Conservation (phyloP, 1,139 yeast species). For the Pichia sp. region DNA sequence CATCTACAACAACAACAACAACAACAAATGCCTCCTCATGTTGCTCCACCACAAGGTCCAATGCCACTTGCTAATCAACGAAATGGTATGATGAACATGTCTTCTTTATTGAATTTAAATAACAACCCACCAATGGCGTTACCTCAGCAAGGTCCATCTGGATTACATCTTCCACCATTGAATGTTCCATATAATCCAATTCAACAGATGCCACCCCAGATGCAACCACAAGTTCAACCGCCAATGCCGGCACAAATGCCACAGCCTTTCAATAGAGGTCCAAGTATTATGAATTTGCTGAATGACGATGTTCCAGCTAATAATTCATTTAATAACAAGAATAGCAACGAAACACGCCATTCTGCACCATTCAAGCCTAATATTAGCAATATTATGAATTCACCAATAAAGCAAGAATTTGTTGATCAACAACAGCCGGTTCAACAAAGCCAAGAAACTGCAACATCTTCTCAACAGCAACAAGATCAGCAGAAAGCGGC, state of each 20-base stretch:
- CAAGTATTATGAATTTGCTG: conserved; percentile 32
- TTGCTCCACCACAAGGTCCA: not conserved
- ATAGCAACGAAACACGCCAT: not conserved
- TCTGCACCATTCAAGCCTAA: conserved; percentile 15
- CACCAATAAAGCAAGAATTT: not conserved
- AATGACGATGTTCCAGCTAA: conserved; percentile 25
- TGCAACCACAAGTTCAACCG: too few relatives aligned
- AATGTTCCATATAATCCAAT: conserved; percentile 1
- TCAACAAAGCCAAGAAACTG: not conserved
- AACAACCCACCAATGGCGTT: not conserved
- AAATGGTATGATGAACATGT: conserved; percentile 14
- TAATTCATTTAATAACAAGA: not conserved
- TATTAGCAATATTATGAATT: conserved; percentile 16
- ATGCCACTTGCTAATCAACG: conserved; percentile 1
- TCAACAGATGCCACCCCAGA: conserved; percentile 7
- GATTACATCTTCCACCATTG: conserved; percentile 6
- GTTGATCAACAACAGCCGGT: conserved; percentile 2
- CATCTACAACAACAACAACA: not conserved
- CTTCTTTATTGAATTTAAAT: conserved; percentile 9
- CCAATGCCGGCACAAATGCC: conserved; percentile 4
- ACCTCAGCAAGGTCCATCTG: not conserved
- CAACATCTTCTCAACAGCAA: conserved; percentile 5
- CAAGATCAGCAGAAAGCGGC: conserved; percentile 5
- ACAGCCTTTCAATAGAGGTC: conserved; percentile 1
- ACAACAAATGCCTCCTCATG: not conserved